Percentiles rank a stretch among this genome's conserved stretches.
Evolutionary conservation across 768 basidiomycete species (phyloP).

Genomic region (Ephemerocybe angulata): DNA sequence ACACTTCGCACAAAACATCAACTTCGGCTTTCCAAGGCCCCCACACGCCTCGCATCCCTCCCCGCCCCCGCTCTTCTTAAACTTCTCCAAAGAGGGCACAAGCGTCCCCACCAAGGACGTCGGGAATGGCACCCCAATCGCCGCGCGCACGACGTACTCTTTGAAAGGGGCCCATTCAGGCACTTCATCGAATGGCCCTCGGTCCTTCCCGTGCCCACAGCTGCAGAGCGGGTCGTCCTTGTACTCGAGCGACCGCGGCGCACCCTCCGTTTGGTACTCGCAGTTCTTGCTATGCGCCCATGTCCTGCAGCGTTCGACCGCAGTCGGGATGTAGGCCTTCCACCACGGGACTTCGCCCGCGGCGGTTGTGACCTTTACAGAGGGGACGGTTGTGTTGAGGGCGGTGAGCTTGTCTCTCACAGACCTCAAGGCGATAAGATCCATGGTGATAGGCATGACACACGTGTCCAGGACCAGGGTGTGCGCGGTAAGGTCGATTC

Average conservation of each 20-base stretch:
- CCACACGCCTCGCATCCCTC: conserved; percentile 14
- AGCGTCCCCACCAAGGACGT: conserved; percentile 36
- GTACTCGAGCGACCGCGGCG: conserved; percentile 37
- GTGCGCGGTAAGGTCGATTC: conserved; percentile 45
- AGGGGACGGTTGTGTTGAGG: no score
- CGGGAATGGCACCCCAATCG: conserved; percentile 50
- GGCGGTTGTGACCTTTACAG: conserved; percentile 16
- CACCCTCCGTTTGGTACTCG: conserved; percentile 35
- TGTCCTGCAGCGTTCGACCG: conserved; percentile 49
- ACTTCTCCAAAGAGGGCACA: background rate
- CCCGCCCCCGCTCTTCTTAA: background rate
- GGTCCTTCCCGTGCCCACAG: conserved; percentile 49
- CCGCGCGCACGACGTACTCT: conserved; percentile 43
- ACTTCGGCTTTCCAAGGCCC: conserved; percentile 16
- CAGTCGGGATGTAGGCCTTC: conserved; percentile 46
- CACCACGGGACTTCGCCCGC: conserved; percentile 39
- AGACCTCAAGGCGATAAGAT: no score
- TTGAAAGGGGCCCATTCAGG: conserved; percentile 36
- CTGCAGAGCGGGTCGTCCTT: conserved; percentile 42
- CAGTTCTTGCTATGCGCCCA: conserved; percentile 48
- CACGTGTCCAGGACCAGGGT: conserved; percentile 45
- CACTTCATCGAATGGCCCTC: conserved; percentile 20
- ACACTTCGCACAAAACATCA: conserved; percentile 36
- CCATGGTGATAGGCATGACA: background rate
- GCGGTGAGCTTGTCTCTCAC: no score